phyloP scores from a whole-genome alignment of 1,284 basidiomycete species.

The Cronartium ribicola region DNA sequence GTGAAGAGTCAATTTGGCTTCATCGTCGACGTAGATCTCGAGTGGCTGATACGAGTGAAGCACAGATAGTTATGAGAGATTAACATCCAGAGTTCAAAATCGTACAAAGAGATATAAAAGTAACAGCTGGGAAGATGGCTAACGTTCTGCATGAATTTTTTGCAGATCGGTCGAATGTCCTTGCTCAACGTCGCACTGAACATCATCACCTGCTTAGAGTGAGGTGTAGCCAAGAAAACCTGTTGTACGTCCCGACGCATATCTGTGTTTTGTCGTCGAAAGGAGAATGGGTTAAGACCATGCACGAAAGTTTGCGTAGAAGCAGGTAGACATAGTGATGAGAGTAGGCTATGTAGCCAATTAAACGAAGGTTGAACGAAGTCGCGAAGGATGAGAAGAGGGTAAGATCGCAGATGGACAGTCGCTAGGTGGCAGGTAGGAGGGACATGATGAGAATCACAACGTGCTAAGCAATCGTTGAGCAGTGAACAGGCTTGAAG shows the following conservation, averaged over 20 bases:
- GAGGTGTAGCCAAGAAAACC: slow-evolving; percentile 98
- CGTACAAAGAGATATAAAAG: not conserved
- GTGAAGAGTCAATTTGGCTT: slow-evolving; percentile 97
- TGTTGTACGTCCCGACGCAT: slow-evolving; percentile 99
- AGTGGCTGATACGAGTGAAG: slow-evolving; percentile 64
- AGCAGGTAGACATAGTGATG: not conserved
- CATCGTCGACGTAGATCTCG: slow-evolving; percentile 99
- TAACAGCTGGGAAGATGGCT: not conserved
- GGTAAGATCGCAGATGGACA: not conserved
- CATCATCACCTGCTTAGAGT: slow-evolving; percentile 99
- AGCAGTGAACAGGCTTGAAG: not conserved
- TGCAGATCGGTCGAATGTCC: slow-evolving; percentile 95
- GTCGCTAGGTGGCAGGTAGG: not conserved
- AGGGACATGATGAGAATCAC: not conserved
- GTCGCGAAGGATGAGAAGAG: not conserved
- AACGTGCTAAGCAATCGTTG: slow-evolving; percentile 1
- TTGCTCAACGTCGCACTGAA: slow-evolving; percentile 97
- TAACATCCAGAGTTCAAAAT: not conserved
- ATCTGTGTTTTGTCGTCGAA: slow-evolving; percentile 60
- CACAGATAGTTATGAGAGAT: not conserved
- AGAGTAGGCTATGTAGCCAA: not conserved
- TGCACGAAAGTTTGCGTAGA: not conserved
- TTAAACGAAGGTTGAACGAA: not conserved
- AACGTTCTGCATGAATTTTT: slow-evolving; percentile 99
- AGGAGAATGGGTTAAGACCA: not conserved